These are phyloP conservation scores for Pseudognaphalium luteoalbum DNA, from an alignment of 129 eudicot species.

Conservation along the genomic window DNA sequence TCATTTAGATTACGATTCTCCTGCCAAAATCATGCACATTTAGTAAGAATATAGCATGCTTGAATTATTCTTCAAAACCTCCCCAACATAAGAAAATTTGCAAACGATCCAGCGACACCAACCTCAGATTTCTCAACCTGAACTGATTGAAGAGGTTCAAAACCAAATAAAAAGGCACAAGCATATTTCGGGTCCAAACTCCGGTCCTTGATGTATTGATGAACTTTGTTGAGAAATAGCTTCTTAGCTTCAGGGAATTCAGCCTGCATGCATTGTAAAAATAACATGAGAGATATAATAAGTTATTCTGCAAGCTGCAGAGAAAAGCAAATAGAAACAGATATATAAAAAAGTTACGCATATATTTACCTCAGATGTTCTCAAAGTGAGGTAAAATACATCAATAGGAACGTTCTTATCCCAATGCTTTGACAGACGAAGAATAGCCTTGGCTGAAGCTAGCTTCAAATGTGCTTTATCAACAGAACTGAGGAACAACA, in stretches of 20 bases:
- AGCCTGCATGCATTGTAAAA: slow-evolving; percentile 38
- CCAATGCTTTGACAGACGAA: slow-evolving; percentile 93
- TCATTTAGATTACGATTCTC: slow-evolving; percentile 59
- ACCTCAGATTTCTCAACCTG: slow-evolving; percentile 55
- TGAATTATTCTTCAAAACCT: neutral
- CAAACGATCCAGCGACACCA: slow-evolving; percentile 12
- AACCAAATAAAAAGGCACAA: slow-evolving; percentile 72
- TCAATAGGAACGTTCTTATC: slow-evolving; percentile 74
- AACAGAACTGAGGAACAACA: slow-evolving; percentile 50
- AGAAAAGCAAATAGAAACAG: slow-evolving; percentile 10
- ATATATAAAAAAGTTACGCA: neutral
- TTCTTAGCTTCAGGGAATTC: slow-evolving; percentile 71
- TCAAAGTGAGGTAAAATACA: slow-evolving; percentile 68
- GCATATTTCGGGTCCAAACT: slow-evolving; percentile 89
- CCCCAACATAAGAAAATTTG: slow-evolving; percentile 17
- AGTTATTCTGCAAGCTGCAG: slow-evolving; percentile 5
- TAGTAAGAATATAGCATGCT: slow-evolving; percentile 6
- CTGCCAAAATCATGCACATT: slow-evolving; percentile 46
- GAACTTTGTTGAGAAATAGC: slow-evolving; percentile 68
- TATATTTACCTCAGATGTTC: slow-evolving; percentile 70
- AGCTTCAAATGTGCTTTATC: slow-evolving; percentile 86
- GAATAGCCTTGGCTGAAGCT: slow-evolving; percentile 91
- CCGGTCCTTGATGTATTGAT: slow-evolving; percentile 93
- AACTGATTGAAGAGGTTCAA: slow-evolving; percentile 48
- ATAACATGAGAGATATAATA: slow-evolving; percentile 9